phyloP scores from a whole-genome alignment of 2,329 filamentous ascomycete species.

The Juglanconis juglandina region DNA sequence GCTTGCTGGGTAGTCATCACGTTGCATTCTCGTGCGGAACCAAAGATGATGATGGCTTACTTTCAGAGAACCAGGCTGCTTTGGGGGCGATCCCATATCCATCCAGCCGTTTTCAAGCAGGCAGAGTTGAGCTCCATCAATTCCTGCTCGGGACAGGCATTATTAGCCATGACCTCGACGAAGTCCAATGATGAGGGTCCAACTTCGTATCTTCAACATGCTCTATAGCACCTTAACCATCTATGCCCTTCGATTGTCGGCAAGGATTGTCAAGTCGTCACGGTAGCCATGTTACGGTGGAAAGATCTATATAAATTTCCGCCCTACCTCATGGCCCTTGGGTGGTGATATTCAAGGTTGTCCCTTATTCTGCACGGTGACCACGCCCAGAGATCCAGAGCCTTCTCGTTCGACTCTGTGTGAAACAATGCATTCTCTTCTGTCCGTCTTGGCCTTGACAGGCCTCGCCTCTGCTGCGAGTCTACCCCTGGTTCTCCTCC shows the following conservation, averaged over 20 bases:
- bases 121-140: too few relatives aligned
- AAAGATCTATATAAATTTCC: too few relatives aligned
- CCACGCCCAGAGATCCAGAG: too few relatives aligned
- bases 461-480: slow-evolving; percentile 4
- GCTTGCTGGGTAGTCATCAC: not conserved
- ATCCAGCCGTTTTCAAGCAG: not conserved
- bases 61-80: not conserved
- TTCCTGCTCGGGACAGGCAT: not conserved
- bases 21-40: not conserved
- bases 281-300: not conserved
- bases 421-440: slow-evolving; percentile 1
- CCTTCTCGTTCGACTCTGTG: not conserved
- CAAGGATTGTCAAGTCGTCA: not conserved
- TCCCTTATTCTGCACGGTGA: too few relatives aligned
- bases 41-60: not conserved
- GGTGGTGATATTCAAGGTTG: too few relatives aligned
- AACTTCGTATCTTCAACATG: not conserved
- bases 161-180: not conserved
- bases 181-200: too few relatives aligned
- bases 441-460: not conserved
- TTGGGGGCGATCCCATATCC: not conserved
- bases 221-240: not conserved
- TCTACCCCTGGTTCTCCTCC: not conserved
- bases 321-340: too few relatives aligned
- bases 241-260: not conserved